Base-by-base conservation (phyloP, 2,329 filamentous ascomycete genomes). In the Rutstroemia sp. region DNA sequence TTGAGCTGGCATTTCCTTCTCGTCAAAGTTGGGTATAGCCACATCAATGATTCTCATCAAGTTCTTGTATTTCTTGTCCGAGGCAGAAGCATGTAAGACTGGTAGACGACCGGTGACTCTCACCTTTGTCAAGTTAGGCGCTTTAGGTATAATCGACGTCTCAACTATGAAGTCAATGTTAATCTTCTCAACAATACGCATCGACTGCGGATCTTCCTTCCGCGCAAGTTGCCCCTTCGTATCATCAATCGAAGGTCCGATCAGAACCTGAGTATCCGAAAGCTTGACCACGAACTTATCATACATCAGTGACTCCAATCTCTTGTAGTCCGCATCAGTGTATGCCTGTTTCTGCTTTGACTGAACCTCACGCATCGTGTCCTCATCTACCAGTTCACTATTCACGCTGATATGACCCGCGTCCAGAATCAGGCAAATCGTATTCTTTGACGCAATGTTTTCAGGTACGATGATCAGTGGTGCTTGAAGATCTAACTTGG, bases 131-230 rank as follows among this genome's bases (percentile, higher is more conserved):
- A 99, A 76, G 61, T 96, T 95, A 0, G 92, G 88, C 0, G 90
- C 90, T 69, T 96, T 96, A 0, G 94, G 94, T n/a, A 99, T 76
- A 63, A 99, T 99, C 7, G 92, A 99, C 19, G 88, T 87, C 69
- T 96, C 92, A n/a, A 99, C 83, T 10, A 91, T 84, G 69, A 99
- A 97, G 70, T 97, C 89, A 64, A 99, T 88, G 64, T 96, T 99
- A 75, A 99, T 99, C 62, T 89, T 86, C 70, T 99, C 92, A 38
- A 99, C 89, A 54, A 99, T 84, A 69, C 97, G 92, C 62, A 95
- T 79, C 60, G 86, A 85, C 56, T 86, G 86, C 1, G 79, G 77
- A 6, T 87, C 81, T 25, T 86, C 82, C 60, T 82, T 81, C 27
- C 83, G 78, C 12, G 81, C 79, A 3, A 99, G 77, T 64, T 96